phyloP scores from a whole-genome alignment of 345 rosid species.

The Citrus medica region DNA sequence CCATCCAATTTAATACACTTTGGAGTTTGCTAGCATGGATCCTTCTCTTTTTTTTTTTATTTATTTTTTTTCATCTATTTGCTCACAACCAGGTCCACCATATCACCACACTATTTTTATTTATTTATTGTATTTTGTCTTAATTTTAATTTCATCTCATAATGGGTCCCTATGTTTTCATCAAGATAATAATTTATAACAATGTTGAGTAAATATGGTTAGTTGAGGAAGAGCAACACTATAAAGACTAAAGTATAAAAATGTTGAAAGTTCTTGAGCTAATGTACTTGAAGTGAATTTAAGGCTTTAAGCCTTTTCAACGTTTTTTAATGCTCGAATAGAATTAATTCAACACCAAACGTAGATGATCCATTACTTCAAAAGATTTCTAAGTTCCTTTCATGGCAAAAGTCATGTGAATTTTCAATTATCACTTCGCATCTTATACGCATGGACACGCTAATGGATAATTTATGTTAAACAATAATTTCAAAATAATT shows the following conservation, averaged over 20 bases:
- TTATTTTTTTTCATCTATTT: no score
- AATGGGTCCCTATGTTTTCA: background rate
- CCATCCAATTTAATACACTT: background rate
- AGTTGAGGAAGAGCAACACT: background rate
- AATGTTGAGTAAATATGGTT: background rate
- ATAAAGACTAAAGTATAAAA: no score
- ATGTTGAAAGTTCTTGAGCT: no score
- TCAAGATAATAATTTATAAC: no score
- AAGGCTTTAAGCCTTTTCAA: no score
- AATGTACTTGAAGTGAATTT: no score
- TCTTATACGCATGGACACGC: background rate
- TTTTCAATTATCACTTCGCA: background rate
- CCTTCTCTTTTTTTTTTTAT: background rate
- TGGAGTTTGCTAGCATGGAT: background rate
- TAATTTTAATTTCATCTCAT: background rate
- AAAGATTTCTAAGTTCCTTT: background rate
- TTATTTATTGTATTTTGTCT: background rate
- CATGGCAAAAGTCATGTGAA: background rate
- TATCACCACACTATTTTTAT: background rate
- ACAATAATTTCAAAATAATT: no score
- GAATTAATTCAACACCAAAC: background rate
- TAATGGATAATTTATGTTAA: background rate
- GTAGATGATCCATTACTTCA: background rate
- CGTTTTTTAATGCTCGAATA: no score
- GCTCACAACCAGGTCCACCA: no score